phyloP scores from a whole-genome alignment of 495 filamentous ascomycete genomes.

The Aspergillus saccharolyticus region DNA sequence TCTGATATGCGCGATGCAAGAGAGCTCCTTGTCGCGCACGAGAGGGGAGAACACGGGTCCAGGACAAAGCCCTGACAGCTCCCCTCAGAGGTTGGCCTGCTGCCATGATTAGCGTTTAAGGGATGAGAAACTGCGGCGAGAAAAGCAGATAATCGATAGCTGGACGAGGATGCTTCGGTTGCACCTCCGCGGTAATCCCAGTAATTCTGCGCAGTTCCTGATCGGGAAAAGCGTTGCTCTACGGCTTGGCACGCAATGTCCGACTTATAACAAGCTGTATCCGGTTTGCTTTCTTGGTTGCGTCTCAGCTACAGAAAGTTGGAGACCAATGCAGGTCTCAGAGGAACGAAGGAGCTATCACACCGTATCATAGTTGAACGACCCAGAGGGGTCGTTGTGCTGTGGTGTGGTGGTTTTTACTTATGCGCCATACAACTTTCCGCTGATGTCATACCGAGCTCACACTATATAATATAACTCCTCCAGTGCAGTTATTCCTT shows the following conservation, averaged over 20 bases:
- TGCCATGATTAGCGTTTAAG: slow-evolving; percentile 9
- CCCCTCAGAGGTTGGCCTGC: slow-evolving; percentile 38
- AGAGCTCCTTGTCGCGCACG: slow-evolving; percentile 23
- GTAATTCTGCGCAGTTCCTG: slow-evolving; percentile 14
- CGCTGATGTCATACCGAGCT: slow-evolving; percentile 1
- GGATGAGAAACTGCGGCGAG: background rate
- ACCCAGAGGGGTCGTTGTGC: too few species aligned
- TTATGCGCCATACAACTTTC: background rate
- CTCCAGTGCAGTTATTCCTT: too few species aligned
- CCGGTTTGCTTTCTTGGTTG: background rate
- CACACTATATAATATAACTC: background rate
- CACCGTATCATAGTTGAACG: too few species aligned
- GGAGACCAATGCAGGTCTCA: background rate
- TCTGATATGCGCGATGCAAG: slow-evolving; percentile 24
- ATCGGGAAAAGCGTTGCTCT: slow-evolving; percentile 16
- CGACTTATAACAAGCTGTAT: background rate
- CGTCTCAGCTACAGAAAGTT: background rate
- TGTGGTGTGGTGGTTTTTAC: background rate
- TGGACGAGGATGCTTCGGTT: slow-evolving; percentile 4
- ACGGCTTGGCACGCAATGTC: slow-evolving; percentile 12
- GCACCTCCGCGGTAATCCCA: slow-evolving; percentile 10
- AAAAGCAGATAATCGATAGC: slow-evolving; percentile 4
- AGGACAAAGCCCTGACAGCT: slow-evolving; percentile 36
- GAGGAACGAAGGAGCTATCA: too few species aligned
- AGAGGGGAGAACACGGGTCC: slow-evolving; percentile 33